phyloP scores from a whole-genome alignment of 2,329 filamentous ascomycete genomes.

The Colletotrichum brevisporum region DNA sequence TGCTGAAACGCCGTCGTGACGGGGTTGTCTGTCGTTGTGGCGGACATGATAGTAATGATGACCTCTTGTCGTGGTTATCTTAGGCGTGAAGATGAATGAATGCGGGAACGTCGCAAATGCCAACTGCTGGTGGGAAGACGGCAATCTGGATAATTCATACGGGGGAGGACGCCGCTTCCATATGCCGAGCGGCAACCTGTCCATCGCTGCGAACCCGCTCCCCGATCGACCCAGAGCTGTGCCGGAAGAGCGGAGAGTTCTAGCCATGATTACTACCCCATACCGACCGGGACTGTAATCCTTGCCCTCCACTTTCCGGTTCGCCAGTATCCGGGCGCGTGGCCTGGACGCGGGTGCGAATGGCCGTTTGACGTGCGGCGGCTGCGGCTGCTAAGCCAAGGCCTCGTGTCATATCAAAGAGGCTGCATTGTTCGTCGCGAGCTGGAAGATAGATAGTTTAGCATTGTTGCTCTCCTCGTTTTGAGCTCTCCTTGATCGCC shows the following conservation, averaged over 20 bases:
- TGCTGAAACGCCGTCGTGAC: constrained; percentile 22
- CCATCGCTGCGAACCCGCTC: constrained; percentile 10
- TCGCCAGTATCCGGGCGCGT: neutral
- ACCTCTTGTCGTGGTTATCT: no score
- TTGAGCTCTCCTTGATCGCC: no score
- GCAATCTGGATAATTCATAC: constrained; percentile 1
- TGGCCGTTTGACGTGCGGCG: no score
- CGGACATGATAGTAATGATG: constrained; percentile 18
- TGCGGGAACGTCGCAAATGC: neutral
- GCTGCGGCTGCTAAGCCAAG: neutral
- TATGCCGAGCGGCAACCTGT: constrained; percentile 33
- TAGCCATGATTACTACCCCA: neutral
- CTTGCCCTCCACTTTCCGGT: constrained; percentile 38
- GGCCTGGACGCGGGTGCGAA: neutral
- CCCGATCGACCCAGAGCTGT: constrained; percentile 7
- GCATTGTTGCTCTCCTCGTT: no score
- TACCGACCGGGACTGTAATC: neutral
- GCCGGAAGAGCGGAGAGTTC: constrained; percentile 28
- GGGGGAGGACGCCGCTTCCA: constrained; percentile 22
- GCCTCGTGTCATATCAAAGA: neutral
- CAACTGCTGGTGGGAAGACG: neutral
- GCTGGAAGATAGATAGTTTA: no score
- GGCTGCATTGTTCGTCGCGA: no score
- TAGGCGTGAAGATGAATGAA: neutral
- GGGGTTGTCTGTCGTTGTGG: constrained; percentile 31